Base-by-base conservation (phyloP, 2,329 filamentous ascomycete species). In the Samsoniella hepiali region DNA sequence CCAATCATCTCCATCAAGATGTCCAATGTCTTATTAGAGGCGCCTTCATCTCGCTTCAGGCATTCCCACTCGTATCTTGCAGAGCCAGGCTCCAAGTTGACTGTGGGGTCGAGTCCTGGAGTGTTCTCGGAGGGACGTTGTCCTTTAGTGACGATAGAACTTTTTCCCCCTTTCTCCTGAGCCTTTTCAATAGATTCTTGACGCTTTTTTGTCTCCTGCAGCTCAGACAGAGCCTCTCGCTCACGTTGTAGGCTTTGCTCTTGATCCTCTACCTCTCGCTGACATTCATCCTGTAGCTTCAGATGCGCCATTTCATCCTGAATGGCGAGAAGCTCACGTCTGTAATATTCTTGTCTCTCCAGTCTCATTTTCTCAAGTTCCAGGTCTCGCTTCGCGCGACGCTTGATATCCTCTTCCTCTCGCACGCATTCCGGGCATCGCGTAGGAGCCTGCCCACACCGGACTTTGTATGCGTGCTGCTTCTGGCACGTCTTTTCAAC, bases 1-100 rank as follows among this genome's bases (percentile, higher is more conserved):
- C 90, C 90, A 50, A 89, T 85, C 84, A 93, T 87, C 0, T 71
- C 73, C 86, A 93, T 91, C 9, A 93, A 69, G 0, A 77, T 70
- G 64, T 93, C 88, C 0, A 93, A 68, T 0, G 82, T 77, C 0
- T 73, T 68, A 65, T 85, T 90, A 1, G 69, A 67, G 0, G 81
- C 80, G 1, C 78, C 77, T 38, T 87, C 81, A 1, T 73, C 69
- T 1, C 74, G 56, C 69, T 91, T 91, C 67, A 87, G 79, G 1
- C 76, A 70, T 15, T 87, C 74, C 90, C 89, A 92, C 22, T 91
- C 85, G 1, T 76, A 73, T 1, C 73, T 72, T 0, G 84, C 79
- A 36, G 69, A 65, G 45, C 66, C 67, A 0, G 67, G 64, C 1
- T 55, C 9, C 1, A 36, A 0, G 13, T 50, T 40, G 1, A 27